Conservation (phyloP, 805 yeast genomes). For the Suhomyces sp. region DNA sequence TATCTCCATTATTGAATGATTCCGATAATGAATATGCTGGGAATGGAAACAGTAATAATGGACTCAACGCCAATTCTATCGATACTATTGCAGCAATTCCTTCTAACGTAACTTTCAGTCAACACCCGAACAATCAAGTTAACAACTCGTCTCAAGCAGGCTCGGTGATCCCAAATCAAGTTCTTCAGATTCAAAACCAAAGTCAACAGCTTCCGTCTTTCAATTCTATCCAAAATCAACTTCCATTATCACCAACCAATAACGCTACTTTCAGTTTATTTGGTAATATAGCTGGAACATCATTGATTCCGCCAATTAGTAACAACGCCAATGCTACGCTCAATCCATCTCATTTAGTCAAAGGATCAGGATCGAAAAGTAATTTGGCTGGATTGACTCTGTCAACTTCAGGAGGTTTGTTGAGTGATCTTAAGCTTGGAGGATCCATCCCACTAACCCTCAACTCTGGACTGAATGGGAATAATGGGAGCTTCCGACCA, state of each 20-base stretch:
- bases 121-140: not conserved
- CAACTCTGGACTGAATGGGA: too few relatives aligned
- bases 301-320: conserved; percentile 16
- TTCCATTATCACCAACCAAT: conserved; percentile 27
- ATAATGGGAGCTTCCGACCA: too few relatives aligned
- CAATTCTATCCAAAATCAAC: conserved; percentile 33
- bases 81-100: conserved; percentile 5
- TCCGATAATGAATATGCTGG: conserved; percentile 18
- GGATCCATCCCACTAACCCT: not conserved
- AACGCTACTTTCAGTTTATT: conserved; percentile 4
- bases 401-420: conserved; percentile 5
- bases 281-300: conserved; percentile 5
- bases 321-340: conserved; percentile 20
- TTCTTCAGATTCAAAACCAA: conserved; percentile 27
- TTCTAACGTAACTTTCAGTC: not conserved
- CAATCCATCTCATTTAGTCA: conserved; percentile 28
- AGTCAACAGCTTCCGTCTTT: conserved; percentile 36
- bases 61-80: not conserved
- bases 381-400: conserved; percentile 1
- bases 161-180: conserved; percentile 17
- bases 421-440: conserved; percentile 2
- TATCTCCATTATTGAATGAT: conserved; percentile 31
- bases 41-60: conserved; percentile 1
- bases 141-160: too few relatives aligned
- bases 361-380: conserved; percentile 11